Evolutionary conservation across 768 basidiomycete genomes (phyloP), one percentile per base, ranked within the genome.

Genomic region (Mycena belliarum): DNA sequence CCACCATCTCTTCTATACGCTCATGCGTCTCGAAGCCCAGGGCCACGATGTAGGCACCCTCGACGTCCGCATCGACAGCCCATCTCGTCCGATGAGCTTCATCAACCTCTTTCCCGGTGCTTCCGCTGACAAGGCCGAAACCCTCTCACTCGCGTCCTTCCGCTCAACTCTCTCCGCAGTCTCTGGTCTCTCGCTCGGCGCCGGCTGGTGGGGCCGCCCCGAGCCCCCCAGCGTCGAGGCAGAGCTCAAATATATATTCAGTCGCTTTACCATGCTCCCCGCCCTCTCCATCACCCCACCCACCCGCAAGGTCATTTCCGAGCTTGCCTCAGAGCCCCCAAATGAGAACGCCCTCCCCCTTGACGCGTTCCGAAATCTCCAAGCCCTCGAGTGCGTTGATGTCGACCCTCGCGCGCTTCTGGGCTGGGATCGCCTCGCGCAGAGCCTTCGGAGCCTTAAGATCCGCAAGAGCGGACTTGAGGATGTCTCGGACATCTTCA

Each of bases 221-320:
- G 80, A 85, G 55, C 82, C 81, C 35, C 82, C 81, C 12, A 80
- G 68, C 58, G 72, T 89, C 63, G 88, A 94, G 53, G 68, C 76
- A 3, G 89, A 93, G 66, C 85, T 96, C 70, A 93, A 86, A 69
- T 93, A 87, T 71, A 80, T 95, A 60, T 96, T 86, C 75, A 93
- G 92, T 69, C 83, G 87, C 68, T 93, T 96, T 76, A 97, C 93
- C 42, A 93, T 91, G 73, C 76, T 97, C 0, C 94, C 94, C 16
- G 88, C 93, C 1, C 77, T 96, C 37, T 74, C 78, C 8, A 73
- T 95, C 53, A 80, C 77, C 58, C 79, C 87, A 2, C 88, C 90
- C 0, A 82, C 82, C 43, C 79, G 79, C 46, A 85, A 83, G 53
- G 73, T 84, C 63, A 86, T 95, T 24, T 69, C 80, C 6, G 93